These are phyloP conservation scores for Corymbia calophylla DNA, from an alignment of 441 rosid genomes.

Conservation along the genomic window DNA sequence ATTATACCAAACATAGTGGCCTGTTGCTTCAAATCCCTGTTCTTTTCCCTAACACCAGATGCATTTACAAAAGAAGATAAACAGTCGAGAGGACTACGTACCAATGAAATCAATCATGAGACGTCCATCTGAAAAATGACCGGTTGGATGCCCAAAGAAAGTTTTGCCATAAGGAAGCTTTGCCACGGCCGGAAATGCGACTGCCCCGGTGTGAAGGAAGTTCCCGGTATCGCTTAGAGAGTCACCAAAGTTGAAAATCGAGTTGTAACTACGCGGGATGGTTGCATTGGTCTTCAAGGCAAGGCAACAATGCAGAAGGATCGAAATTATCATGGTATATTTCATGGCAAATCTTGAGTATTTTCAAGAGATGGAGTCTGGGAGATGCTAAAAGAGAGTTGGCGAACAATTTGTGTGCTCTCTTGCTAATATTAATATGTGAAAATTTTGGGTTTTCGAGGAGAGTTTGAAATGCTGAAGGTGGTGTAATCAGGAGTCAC, in stretches of 20 bases:
- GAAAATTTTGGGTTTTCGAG: neutral
- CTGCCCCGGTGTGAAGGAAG: neutral
- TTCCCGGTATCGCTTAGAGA: neutral
- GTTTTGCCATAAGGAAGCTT: neutral
- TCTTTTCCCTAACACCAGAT: neutral
- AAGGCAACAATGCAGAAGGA: neutral
- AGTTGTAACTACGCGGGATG: neutral
- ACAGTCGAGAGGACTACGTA: neutral
- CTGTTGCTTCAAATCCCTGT: neutral
- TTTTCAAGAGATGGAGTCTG: neutral
- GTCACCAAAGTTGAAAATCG: neutral
- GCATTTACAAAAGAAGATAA: neutral
- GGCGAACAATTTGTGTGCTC: neutral
- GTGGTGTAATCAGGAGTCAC: too few relatives aligned
- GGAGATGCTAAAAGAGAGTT: neutral
- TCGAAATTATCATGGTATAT: neutral
- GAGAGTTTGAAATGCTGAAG: neutral
- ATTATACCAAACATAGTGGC: neutral
- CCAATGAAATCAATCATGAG: slow-evolving; percentile 26
- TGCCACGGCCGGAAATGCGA: neutral
- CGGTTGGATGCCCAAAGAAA: slow-evolving; percentile 24
- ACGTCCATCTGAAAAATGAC: slow-evolving; percentile 43
- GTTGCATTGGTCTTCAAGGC: neutral
- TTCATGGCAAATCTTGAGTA: neutral
- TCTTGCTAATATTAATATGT: neutral